Evolutionary conservation across 306 rosid genomes (phyloP).

Genomic region (Alnus rubra): DNA sequence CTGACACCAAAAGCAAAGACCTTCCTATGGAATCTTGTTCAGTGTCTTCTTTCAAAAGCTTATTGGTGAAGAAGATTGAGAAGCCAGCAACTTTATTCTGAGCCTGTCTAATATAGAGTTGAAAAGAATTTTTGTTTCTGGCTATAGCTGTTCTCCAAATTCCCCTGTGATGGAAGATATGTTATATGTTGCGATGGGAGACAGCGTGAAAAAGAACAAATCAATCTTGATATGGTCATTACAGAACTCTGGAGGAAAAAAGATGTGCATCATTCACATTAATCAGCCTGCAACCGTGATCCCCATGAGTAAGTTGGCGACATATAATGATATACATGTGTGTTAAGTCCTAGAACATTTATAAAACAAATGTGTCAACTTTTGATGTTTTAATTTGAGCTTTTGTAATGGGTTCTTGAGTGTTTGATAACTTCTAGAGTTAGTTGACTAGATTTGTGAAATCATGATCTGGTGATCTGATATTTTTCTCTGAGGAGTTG

Average conservation of each 20-base stretch:
- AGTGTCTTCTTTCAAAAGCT: not conserved
- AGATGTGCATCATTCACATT: constrained; percentile 70
- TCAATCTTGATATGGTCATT: constrained; percentile 58
- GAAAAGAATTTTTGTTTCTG: not conserved
- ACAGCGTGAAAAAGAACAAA: constrained; percentile 35
- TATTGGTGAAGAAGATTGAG: not conserved
- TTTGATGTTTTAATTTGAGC: not conserved
- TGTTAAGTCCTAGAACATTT: not conserved
- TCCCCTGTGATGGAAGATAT: constrained; percentile 33
- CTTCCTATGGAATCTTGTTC: not conserved
- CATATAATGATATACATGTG: too few relatives aligned
- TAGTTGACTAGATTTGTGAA: too few relatives aligned
- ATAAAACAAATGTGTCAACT: constrained; percentile 1
- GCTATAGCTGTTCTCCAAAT: not conserved
- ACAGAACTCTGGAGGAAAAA: constrained; percentile 47
- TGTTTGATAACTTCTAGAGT: not conserved
- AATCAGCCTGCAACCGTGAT: constrained; percentile 32
- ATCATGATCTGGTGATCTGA: too few relatives aligned
- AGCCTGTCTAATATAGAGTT: not conserved
- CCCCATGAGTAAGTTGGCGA: constrained; percentile 44
- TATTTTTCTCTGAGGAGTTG: too few relatives aligned
- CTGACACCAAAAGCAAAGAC: too few relatives aligned
- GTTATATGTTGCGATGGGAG: constrained; percentile 78
- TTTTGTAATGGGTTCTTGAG: not conserved
- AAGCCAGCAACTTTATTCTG: not conserved